Base-by-base conservation (phyloP, 805 yeast species). In the Starmerella khaoyaiensis region DNA sequence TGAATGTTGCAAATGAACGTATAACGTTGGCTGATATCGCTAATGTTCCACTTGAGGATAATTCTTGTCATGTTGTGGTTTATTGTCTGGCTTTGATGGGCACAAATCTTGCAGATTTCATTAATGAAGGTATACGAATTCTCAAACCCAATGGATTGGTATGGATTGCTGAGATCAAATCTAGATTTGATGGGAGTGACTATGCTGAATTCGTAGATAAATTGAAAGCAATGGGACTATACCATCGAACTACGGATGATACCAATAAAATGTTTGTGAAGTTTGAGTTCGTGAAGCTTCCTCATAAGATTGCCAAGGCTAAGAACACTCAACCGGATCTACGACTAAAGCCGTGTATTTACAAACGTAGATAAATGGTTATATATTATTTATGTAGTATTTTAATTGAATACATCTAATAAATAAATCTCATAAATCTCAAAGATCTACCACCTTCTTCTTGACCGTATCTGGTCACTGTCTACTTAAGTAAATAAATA, bases 1-100 rank as follows among this genome's bases (percentile, higher is more conserved):
- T 90, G 58, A 78, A 84, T 52, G 79, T 76, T 59, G 81, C 72
- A n/a, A 90, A 90, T 53, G 78, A 80, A 5, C 66, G 86, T 50
- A 80, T 90, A 41, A 86, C 96, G 0, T 97, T 87, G n/a, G 96
- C 97, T 0, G 99, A 90, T 62, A 81, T 90, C 47, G 79, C 74
- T 54, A 69, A 82, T 51, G 95, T 87, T 9, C 98, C 98, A 16
- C 59, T 90, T 45, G 68, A 65, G 2, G 83, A 84, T 54, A 68
- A 68, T 37, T 77, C 90, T 1, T 83, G 90, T 51, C 72, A 84
- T 18, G 67, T 90, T 31, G 98, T 82, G n/a, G 71, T 90, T 5
- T 90, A 86, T 59, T 90, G 98, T 58, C 66, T 90, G 34, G 90
- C 97, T 0, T 64, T 90, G 41, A 90, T 90, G 99, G 98, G 99